Percentiles rank a stretch among this genome's conserved stretches.
phyloP scores from a whole-genome alignment of 2,329 filamentous ascomycete species.

The Monascus ruber region DNA sequence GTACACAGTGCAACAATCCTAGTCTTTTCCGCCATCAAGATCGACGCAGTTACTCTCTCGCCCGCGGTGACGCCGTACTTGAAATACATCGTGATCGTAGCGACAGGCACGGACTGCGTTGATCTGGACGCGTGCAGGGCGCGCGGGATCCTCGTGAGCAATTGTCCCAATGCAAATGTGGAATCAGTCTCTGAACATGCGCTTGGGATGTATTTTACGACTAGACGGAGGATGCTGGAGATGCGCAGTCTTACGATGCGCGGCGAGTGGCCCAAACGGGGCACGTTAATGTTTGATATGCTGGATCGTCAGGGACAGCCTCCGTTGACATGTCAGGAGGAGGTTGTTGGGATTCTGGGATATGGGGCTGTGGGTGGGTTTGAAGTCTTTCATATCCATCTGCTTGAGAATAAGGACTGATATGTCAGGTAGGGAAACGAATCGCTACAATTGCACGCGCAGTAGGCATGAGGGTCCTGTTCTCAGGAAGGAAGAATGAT shows the following conservation, averaged over 20 bases:
- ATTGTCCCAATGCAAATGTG: constrained; percentile 38
- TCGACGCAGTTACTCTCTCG: constrained; percentile 27
- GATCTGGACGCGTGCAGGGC: constrained; percentile 33
- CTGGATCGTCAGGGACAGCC: constrained; percentile 18
- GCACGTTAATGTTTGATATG: constrained; percentile 22
- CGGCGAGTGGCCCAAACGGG: constrained; percentile 30
- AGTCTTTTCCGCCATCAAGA: constrained; percentile 26
- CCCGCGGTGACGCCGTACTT: constrained; percentile 34
- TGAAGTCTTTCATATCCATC: background rate
- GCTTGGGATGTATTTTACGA: constrained; percentile 39
- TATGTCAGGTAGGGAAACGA: constrained; percentile 19
- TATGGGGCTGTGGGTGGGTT: constrained; percentile 37
- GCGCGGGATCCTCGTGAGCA: constrained; percentile 35
- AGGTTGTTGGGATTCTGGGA: constrained; percentile 39
- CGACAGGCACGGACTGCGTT: constrained; percentile 38
- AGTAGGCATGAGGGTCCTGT: constrained; percentile 39
- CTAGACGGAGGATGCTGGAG: constrained; percentile 30
- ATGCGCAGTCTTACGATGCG: constrained; percentile 25
- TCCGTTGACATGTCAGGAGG: constrained; percentile 37
- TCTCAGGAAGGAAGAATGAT: constrained; percentile 36
- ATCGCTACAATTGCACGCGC: constrained; percentile 35
- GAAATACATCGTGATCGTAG: constrained; percentile 34
- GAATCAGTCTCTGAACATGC: constrained; percentile 41
- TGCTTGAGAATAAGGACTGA: constrained; percentile 2
- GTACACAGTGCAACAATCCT: constrained; percentile 38